Base-by-base conservation (phyloP, 176 grass and related monocot species). In the Neostapfia colusana region DNA sequence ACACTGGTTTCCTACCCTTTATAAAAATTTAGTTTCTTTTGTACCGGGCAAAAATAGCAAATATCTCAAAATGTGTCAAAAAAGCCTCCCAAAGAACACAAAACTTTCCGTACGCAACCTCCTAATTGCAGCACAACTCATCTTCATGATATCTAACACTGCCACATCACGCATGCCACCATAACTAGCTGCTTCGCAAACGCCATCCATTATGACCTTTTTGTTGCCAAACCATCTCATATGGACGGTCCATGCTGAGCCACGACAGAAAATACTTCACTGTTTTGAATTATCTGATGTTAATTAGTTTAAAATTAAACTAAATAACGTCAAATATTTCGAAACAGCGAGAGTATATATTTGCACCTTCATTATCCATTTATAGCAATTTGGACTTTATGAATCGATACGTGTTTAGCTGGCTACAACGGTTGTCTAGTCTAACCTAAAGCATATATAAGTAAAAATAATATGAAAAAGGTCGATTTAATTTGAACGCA, bases 71-170 rank as follows among this genome's bases (percentile, higher is more conserved):
- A 31, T 31, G 34, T 24, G 39, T 45, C 66, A 46, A 46, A 69
- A n/a, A 44, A 3, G 45, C 8, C 42, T 14, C 11, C 6, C 43
- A 50, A 16, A 63, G 11, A 10, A 10, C 18, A 43, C 23, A 46
- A 14, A 49, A 13, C 4, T 66, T 53, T 26, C 51, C 31, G 17
- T 37, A 38, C 8, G 44, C 13, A 8, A 39, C 62, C 15, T 4
- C 62, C 24, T 39, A 76, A 66, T 78, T 38, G 63, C 49, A n/a
- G 4, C 76, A n/a, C 16, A 36, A 65, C 43, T 25, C 25, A 0
- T 48, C 13, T 48, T 51, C 48, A 51, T 81, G 79, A 37, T 34
- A 54, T 37, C 72, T 70, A 37, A 50, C 12, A 26, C 28, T 26
- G 49, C n/a, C 13, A 8, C 9, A 12, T 48, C 45, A 20, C 26